phyloP scores from a whole-genome alignment of 257 asterid species.

The Solanum bulbocastanum region DNA sequence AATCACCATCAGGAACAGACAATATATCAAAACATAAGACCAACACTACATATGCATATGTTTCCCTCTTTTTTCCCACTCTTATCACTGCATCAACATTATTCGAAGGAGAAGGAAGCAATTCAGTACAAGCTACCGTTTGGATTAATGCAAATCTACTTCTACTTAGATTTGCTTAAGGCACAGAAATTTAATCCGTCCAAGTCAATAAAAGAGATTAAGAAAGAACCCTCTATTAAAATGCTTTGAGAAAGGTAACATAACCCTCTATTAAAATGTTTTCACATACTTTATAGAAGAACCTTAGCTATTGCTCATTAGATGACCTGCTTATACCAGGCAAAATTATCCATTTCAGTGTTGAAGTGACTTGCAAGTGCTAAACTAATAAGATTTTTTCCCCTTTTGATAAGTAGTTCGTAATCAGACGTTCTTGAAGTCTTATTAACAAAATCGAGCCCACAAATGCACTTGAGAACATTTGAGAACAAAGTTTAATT shows the following conservation, averaged over 20 bases:
- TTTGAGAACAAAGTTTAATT: background rate
- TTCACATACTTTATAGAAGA: background rate
- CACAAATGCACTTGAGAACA: background rate
- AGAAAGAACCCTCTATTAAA: background rate
- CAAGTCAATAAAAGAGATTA: background rate
- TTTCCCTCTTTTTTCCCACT: background rate
- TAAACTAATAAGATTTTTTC: background rate
- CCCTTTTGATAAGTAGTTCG: background rate
- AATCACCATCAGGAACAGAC: background rate
- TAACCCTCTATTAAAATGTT: background rate
- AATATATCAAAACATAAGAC: background rate
- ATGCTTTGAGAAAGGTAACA: background rate
- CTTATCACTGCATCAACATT: background rate
- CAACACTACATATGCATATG: background rate
- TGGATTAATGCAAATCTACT: background rate
- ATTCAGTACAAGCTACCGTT: background rate
- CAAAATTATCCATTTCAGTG: background rate
- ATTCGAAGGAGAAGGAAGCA: background rate
- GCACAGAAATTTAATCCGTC: background rate
- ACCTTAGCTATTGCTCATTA: background rate
- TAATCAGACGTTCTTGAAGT: background rate
- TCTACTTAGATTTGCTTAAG: background rate
- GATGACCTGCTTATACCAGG: background rate
- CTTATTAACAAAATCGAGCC: background rate
- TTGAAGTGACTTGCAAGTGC: background rate